Conservation (phyloP, 2,329 filamentous ascomycete genomes). For the Diaporthe vaccinii region DNA sequence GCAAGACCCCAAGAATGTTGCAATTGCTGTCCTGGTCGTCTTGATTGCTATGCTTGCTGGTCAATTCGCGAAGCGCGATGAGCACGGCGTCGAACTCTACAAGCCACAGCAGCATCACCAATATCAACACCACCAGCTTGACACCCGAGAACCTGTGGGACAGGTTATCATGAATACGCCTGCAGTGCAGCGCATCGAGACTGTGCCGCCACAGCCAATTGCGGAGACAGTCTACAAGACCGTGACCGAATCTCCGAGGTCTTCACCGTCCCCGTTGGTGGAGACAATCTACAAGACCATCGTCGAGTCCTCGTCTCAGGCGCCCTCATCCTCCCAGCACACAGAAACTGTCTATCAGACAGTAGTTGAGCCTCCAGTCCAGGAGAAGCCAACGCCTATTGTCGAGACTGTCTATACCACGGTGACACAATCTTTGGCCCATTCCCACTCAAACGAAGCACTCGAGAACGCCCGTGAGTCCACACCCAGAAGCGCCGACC, state of each 20-base stretch:
- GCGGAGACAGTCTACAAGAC: slow-evolving; percentile 40
- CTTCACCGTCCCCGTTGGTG: slow-evolving; percentile 12
- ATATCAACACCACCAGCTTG: slow-evolving; percentile 39
- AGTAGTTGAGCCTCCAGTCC: slow-evolving; percentile 20
- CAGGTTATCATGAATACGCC: slow-evolving; percentile 34
- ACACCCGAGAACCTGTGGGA: slow-evolving; percentile 34
- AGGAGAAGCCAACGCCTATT: slow-evolving; percentile 35
- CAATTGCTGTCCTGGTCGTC: slow-evolving; percentile 67
- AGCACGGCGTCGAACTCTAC: slow-evolving; percentile 44
- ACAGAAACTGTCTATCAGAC: slow-evolving; percentile 37
- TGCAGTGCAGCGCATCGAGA: slow-evolving; percentile 14
- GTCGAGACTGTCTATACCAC: slow-evolving; percentile 42
- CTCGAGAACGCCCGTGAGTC: slow-evolving; percentile 37
- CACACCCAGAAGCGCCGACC: slow-evolving; percentile 34
- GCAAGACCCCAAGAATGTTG: slow-evolving; percentile 70
- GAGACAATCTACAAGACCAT: slow-evolving; percentile 45
- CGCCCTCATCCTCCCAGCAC: not conserved
- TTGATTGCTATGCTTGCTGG: slow-evolving; percentile 66
- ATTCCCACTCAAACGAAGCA: slow-evolving; percentile 14
- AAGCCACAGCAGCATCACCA: slow-evolving; percentile 30
- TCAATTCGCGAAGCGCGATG: slow-evolving; percentile 45
- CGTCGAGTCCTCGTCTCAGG: slow-evolving; percentile 27
- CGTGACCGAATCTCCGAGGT: slow-evolving; percentile 14
- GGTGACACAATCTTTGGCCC: slow-evolving; percentile 36
- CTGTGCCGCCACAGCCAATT: slow-evolving; percentile 9